These are phyloP conservation scores for Carpinus fangiana DNA, from an alignment of 306 rosid species.

Conservation along the genomic window DNA sequence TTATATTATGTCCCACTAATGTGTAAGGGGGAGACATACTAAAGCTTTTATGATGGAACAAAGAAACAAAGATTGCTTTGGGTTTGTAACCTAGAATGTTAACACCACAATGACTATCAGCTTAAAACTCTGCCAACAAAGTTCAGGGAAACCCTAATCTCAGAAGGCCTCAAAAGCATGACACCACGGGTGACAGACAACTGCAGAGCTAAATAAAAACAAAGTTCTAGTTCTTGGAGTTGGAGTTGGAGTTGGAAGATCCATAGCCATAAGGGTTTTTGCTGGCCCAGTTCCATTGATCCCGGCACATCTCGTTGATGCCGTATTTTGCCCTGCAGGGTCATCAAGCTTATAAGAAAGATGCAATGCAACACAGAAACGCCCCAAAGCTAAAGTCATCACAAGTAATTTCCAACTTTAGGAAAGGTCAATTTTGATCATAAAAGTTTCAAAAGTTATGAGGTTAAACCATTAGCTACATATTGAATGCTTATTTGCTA, in stretches of 20 bases:
- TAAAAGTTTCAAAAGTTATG: neutral
- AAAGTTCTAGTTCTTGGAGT: conserved; percentile 28
- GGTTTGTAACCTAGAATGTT: conserved; percentile 34
- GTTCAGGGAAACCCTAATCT: conserved; percentile 34
- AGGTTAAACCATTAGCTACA: neutral
- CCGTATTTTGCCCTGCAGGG: conserved; percentile 81
- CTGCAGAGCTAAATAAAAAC: conserved; percentile 18
- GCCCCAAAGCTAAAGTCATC: neutral
- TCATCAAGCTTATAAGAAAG: conserved; percentile 13
- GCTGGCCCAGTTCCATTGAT: conserved; percentile 99
- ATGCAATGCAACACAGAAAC: neutral
- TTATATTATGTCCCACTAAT: no score
- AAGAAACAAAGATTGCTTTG: conserved; percentile 29
- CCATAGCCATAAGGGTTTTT: conserved; percentile 93
- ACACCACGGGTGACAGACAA: conserved; percentile 28
- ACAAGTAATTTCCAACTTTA: neutral
- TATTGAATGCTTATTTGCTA: conserved; percentile 2
- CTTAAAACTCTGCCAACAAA: conserved; percentile 11
- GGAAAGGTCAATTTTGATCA: neutral
- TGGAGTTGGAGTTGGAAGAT: conserved; percentile 40
- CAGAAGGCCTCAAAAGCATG: conserved; percentile 16
- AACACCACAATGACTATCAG: conserved; percentile 28
- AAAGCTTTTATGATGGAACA: no score
- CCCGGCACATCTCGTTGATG: conserved; percentile 90
- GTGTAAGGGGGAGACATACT: no score